Evolutionary conservation across 306 rosid species (phyloP), one percentile per base, ranked within the genome.

Genomic region (Cicer judaicum): DNA sequence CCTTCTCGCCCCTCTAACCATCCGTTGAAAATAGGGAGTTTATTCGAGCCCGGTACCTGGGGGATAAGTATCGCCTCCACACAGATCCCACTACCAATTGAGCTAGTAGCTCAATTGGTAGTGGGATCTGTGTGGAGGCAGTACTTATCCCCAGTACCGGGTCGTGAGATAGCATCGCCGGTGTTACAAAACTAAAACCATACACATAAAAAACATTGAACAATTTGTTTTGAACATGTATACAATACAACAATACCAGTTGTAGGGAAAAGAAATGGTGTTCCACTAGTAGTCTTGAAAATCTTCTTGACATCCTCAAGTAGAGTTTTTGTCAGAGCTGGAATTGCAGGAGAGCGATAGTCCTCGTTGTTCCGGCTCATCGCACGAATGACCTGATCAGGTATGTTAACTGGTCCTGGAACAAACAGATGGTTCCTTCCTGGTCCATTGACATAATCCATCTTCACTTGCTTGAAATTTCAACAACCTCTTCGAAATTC

Each of bases 381-480:
- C 1, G 99, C 93, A 46, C 99, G 88, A 29, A 92, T 76, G 81
- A 95, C 92, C 9, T 81, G 91, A 50, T 95, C 99, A 0, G 98
- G 99, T 80, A 95, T 92, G 85, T 95, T 95, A 72, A 95, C 99
- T 0, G 99, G 99, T 83, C 99, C 99, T 1, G 99, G 99, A 64
- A 95, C 99, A 79, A 95, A 95, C 81, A 95, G 98, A 74, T 95
- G 99, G 93, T 92, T 79, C 71, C 86, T 90, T 85, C 99, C 99
- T 34, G 99, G 98, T 84, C 73, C 99, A 85, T 95, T 61, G 5
- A 89, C 72, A 29, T 89, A 72, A 77, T 95, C 99, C 99, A 95
- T 95, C 78, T 90, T 83, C 43, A 52, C 78, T 80, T 64, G 76
- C 78, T 80, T 77, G 24, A 77, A 83, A 66, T 81, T 72, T 29